Percentiles rank a stretch among this genome's conserved stretches.
phyloP scores from a whole-genome alignment of 2,329 filamentous ascomycete species.

The Neonectria coccinea region DNA sequence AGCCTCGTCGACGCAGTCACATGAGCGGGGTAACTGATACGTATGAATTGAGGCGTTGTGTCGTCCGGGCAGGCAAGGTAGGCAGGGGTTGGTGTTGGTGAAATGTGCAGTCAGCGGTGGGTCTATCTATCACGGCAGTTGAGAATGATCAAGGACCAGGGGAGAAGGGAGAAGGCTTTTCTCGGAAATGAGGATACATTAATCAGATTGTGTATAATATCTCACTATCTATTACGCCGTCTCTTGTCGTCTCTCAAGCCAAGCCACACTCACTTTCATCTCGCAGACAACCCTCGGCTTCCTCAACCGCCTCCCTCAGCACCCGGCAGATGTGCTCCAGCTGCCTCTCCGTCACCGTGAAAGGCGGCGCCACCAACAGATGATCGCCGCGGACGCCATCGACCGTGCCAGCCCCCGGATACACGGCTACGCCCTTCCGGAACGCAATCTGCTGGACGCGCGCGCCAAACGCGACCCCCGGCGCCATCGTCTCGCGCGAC shows the following conservation, averaged over 20 bases:
- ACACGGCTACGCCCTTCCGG: conserved; percentile 59
- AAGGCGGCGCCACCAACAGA: conserved; percentile 77
- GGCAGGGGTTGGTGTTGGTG: neutral
- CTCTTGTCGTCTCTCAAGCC: neutral
- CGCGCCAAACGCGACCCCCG: conserved; percentile 42
- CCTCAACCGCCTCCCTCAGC: conserved; percentile 28
- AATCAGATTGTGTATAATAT: no score
- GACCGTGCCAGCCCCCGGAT: conserved; percentile 71
- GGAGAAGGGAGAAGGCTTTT: no score
- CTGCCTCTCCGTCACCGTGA: conserved; percentile 64
- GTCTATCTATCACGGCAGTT: neutral
- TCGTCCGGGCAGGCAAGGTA: neutral
- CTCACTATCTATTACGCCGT: no score
- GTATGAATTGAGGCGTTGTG: neutral
- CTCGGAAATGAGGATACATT: no score
- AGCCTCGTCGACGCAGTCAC: conserved; percentile 4
- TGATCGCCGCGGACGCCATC: conserved; percentile 75
- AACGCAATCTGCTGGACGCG: conserved; percentile 49
- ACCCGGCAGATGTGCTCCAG: conserved; percentile 30
- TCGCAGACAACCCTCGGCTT: conserved; percentile 18
- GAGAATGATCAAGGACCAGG: no score
- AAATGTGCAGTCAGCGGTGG: neutral
- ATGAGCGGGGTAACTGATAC: conserved; percentile 19
- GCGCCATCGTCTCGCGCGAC: conserved; percentile 52
- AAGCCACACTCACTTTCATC: neutral